These are phyloP conservation scores for Lepidium africanum DNA, from an alignment of 345 rosid genomes.

Conservation along the genomic window DNA sequence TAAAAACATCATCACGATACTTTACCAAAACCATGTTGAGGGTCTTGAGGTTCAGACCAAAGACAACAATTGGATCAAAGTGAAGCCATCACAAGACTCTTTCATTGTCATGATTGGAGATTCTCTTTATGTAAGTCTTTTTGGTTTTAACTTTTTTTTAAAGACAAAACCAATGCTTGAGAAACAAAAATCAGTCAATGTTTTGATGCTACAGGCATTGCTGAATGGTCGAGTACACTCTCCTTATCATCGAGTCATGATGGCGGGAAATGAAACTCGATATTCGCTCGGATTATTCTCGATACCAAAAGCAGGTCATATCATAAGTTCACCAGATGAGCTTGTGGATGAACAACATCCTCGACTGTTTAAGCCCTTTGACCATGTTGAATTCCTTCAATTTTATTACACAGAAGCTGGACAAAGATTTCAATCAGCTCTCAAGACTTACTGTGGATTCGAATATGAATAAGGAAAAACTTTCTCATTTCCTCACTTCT, in stretches of 20 bases:
- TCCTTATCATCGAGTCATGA: constrained; percentile 63
- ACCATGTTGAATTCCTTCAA: constrained; percentile 40
- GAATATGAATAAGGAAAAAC: constrained; percentile 9
- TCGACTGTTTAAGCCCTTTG: constrained; percentile 46
- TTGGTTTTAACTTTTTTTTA: not conserved
- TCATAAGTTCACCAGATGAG: constrained; percentile 44
- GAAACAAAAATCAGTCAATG: not conserved
- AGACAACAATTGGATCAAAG: constrained; percentile 43
- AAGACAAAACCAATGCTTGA: not conserved
- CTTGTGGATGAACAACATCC: constrained; percentile 49
- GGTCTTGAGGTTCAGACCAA: constrained; percentile 45
- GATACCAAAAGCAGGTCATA: constrained; percentile 38
- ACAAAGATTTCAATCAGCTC: constrained; percentile 32
- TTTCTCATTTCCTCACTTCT: not conserved
- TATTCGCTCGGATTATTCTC: constrained; percentile 57
- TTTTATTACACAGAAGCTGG: constrained; percentile 41
- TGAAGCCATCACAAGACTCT: constrained; percentile 45
- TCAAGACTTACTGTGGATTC: constrained; percentile 41
- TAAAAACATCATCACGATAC: constrained; percentile 53
- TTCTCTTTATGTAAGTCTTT: constrained; percentile 36
- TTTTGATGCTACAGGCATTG: constrained; percentile 44
- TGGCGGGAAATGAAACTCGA: constrained; percentile 48
- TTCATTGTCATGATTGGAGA: constrained; percentile 55
- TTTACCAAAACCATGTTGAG: constrained; percentile 54
- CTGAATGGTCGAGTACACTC: constrained; percentile 53